Evolutionary conservation across 306 rosid genomes (phyloP).

Genomic region (Vigna hirtella): DNA sequence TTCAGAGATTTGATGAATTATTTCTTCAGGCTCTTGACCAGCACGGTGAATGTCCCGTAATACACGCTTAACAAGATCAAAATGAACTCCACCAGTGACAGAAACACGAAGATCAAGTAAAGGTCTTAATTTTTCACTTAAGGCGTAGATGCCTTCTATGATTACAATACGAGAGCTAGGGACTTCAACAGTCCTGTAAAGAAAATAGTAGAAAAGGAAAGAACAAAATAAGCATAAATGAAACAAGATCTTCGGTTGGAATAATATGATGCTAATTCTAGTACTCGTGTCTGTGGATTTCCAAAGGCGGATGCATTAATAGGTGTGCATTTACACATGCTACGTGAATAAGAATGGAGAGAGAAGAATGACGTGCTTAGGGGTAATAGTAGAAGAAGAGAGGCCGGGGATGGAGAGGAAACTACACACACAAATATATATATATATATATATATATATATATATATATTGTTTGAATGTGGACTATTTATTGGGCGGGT

Average conservation of each 20-base stretch:
- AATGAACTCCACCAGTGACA: constrained; percentile 97
- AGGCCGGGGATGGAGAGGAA: not conserved
- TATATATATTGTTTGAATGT: constrained; percentile 19
- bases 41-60: constrained; percentile 97
- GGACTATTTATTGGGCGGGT: constrained; percentile 18
- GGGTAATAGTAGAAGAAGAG: not conserved
- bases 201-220: constrained; percentile 42
- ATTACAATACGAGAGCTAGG: constrained; percentile 86
- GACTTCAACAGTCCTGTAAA: constrained; percentile 82
- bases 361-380: not conserved
- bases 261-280: constrained; percentile 28
- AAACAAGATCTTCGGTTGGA: constrained; percentile 16
- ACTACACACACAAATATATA: not conserved
- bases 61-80: constrained; percentile 97
- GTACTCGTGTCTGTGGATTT: constrained; percentile 18
- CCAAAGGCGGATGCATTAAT: constrained; percentile 14
- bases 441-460: too few relatives aligned
- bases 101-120: constrained; percentile 97
- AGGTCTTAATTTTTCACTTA: constrained; percentile 86
- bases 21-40: constrained; percentile 99
- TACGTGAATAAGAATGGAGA: not conserved
- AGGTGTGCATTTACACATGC: not conserved
- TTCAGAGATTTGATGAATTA: constrained; percentile 97
- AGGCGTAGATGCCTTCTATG: constrained; percentile 95
- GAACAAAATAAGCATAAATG: constrained; percentile 27